Conservation (phyloP, 2,329 filamentous ascomycete species). For the Fusarium equiseti region DNA sequence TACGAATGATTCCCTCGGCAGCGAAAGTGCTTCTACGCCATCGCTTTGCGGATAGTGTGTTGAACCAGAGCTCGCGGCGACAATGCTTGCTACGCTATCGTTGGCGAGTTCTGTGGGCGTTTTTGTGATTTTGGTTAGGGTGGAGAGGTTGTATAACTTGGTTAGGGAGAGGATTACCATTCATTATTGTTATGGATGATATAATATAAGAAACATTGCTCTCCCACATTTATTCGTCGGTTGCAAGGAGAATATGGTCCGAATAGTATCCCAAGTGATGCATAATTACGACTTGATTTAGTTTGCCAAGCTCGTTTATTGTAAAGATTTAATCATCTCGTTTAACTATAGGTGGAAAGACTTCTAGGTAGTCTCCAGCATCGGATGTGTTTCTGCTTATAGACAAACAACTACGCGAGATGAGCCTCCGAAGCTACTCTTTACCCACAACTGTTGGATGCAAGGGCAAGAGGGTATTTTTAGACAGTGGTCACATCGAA, state of each 20-base stretch:
- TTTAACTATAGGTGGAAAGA: not conserved
- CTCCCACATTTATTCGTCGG: conserved; percentile 5
- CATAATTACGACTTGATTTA: too few relatives aligned
- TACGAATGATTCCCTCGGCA: conserved; percentile 60
- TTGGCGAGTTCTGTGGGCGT: conserved; percentile 61
- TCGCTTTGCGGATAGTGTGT: conserved; percentile 65
- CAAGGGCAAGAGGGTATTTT: not conserved
- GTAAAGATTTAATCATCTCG: not conserved
- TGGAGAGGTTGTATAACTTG: not conserved
- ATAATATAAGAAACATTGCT: conserved; percentile 29
- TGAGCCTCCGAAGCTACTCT: not conserved
- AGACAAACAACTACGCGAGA: not conserved
- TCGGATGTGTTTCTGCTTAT: not conserved
- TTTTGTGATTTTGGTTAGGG: conserved; percentile 39
- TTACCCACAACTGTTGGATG: not conserved
- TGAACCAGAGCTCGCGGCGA: conserved; percentile 63
- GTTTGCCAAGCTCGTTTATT: not conserved
- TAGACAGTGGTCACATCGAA: not conserved
- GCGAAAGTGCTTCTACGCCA: conserved; percentile 69
- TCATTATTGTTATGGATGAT: not conserved
- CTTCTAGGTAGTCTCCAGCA: not conserved
- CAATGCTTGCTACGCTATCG: conserved; percentile 68
- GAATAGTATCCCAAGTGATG: not conserved
- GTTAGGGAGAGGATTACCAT: conserved; percentile 1
- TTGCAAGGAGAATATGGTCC: too few relatives aligned